Evolutionary conservation across 495 filamentous ascomycete genomes (phyloP).

Genomic region (Cercophora newfieldiana): DNA sequence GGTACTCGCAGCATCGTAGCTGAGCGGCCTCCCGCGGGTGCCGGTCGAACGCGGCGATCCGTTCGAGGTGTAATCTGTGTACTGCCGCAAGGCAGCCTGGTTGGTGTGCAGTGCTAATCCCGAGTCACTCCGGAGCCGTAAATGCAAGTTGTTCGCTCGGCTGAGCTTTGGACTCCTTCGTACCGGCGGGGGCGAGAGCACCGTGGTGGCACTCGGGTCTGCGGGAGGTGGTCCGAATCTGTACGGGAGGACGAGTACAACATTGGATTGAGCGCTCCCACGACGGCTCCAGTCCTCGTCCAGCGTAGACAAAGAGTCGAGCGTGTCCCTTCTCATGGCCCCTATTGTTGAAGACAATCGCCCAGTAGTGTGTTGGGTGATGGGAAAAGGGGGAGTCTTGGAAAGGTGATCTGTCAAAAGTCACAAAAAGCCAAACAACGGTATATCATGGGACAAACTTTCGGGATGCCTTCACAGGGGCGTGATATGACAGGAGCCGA

Average conservation of each 20-base stretch:
- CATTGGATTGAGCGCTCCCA: slow-evolving; percentile 21
- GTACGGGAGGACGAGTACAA: slow-evolving; percentile 13
- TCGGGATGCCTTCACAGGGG: not conserved
- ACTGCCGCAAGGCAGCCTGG: slow-evolving; percentile 35
- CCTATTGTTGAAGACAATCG: slow-evolving; percentile 15
- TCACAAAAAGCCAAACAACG: not conserved
- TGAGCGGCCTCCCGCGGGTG: slow-evolving; percentile 6
- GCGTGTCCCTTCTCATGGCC: slow-evolving; percentile 19
- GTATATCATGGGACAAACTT: not conserved
- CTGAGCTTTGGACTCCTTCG: slow-evolving; percentile 14
- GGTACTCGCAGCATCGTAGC: slow-evolving; percentile 22
- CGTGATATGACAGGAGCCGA: not conserved
- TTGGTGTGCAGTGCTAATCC: slow-evolving; percentile 40
- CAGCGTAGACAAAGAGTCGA: slow-evolving; percentile 23
- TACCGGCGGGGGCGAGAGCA: slow-evolving; percentile 30
- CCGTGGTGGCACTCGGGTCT: slow-evolving; percentile 18
- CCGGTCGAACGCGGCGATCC: slow-evolving; percentile 19
- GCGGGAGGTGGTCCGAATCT: slow-evolving; percentile 12
- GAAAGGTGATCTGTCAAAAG: not conserved
- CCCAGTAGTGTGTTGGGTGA: not conserved
- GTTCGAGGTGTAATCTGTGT: slow-evolving; percentile 35
- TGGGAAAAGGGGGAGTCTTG: not conserved
- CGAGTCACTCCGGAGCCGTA: slow-evolving; percentile 42
- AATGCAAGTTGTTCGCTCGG: slow-evolving; percentile 19
- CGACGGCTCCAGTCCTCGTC: slow-evolving; percentile 18